A percentile compares a stretch with the other conserved stretches of the same genome.
Evolutionary conservation across 2,329 filamentous ascomycete species (phyloP).

Genomic region (Cladosporium sp.): DNA sequence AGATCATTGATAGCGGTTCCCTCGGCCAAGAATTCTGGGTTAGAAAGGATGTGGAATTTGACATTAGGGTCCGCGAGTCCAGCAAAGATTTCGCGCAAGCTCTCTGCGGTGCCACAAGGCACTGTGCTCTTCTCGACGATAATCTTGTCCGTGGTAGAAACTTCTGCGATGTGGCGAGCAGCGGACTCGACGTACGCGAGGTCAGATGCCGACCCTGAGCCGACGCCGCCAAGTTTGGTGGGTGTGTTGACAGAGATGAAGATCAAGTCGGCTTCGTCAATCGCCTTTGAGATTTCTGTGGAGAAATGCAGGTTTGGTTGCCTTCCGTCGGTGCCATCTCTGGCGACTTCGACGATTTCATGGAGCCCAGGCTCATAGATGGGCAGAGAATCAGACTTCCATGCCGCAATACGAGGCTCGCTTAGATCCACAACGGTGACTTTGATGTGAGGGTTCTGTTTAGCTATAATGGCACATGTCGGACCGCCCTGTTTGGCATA

Average conservation of each 20-base stretch:
- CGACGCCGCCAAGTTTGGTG: constrained; percentile 68
- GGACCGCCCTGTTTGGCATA: constrained; percentile 52
- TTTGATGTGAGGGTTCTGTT: constrained; percentile 67
- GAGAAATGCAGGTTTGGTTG: constrained; percentile 72
- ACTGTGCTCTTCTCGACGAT: constrained; percentile 82
- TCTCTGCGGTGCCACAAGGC: constrained; percentile 63
- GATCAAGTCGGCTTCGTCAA: constrained; percentile 69
- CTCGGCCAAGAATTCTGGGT: constrained; percentile 77
- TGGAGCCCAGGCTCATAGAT: constrained; percentile 72
- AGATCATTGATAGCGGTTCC: constrained; percentile 73
- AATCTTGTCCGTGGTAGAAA: constrained; percentile 67
- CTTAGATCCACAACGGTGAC: constrained; percentile 75
- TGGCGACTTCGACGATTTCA: constrained; percentile 65
- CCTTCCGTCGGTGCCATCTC: constrained; percentile 47
- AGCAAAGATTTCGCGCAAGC: constrained; percentile 17
- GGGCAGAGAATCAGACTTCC: constrained; percentile 73
- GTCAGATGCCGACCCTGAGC: constrained; percentile 69
- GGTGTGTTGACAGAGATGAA: constrained; percentile 79
- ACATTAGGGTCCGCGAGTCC: constrained; percentile 30
- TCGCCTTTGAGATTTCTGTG: constrained; percentile 61
- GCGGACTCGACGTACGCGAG: constrained; percentile 71
- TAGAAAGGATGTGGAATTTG: constrained; percentile 75
- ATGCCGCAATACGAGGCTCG: constrained; percentile 63
- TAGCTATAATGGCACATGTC: constrained; percentile 71
- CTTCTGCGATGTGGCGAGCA: constrained; percentile 51